Conservation (phyloP, 2,329 filamentous ascomycete species). For the Alternaria ventricosa region DNA sequence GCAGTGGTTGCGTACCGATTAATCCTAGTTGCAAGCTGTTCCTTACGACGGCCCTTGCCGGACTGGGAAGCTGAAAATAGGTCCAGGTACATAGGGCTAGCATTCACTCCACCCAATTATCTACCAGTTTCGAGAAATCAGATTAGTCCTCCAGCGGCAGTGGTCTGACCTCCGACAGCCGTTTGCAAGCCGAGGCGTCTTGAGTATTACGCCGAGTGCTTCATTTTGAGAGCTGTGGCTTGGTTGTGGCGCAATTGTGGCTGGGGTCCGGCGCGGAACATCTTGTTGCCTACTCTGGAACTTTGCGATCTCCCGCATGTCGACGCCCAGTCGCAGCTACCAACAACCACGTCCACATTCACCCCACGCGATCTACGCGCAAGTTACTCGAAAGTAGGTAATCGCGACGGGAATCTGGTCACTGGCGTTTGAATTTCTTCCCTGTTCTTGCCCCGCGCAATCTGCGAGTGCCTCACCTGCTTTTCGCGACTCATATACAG, state of each 20-base stretch:
- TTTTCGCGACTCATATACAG: constrained; percentile 9
- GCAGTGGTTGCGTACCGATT: constrained; percentile 32
- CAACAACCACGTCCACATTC: not conserved
- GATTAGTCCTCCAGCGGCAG: not conserved
- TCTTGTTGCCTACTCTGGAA: constrained; percentile 7
- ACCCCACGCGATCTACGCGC: constrained; percentile 9
- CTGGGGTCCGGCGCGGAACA: constrained; percentile 10
- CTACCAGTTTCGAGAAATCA: not conserved
- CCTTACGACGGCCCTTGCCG: constrained; percentile 23
- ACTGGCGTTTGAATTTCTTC: not conserved
- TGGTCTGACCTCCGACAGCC: constrained; percentile 1
- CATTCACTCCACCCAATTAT: not conserved
- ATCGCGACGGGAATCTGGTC: constrained; percentile 10
- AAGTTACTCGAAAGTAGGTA: not conserved
- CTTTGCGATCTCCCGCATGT: constrained; percentile 14
- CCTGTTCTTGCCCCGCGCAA: not conserved
- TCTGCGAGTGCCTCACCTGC: not conserved
- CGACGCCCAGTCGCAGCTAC: constrained; percentile 7
- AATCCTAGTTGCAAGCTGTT: constrained; percentile 41
- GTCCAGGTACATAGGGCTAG: not conserved
- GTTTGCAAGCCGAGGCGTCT: not conserved
- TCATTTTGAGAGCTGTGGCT: constrained; percentile 11
- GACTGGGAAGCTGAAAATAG: constrained; percentile 33
- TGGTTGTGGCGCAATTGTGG: constrained; percentile 9
- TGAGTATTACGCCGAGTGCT: constrained; percentile 16